Conservation (phyloP, 1,284 basidiomycete genomes). For the Malassezia pachydermatis region DNA sequence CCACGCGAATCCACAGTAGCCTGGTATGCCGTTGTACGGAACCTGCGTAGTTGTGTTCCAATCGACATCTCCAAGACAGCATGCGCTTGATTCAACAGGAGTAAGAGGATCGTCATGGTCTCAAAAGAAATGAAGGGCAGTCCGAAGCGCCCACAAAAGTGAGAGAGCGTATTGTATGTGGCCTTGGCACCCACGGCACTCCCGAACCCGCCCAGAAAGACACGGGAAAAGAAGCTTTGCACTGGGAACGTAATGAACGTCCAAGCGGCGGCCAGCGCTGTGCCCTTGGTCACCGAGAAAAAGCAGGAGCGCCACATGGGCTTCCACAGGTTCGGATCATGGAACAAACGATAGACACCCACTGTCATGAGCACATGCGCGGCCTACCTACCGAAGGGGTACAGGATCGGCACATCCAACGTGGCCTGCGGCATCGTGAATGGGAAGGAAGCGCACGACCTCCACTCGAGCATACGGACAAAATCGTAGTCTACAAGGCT, state of each 20-base stretch:
- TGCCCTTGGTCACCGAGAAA: constrained; percentile 27
- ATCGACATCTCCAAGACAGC: constrained; percentile 42
- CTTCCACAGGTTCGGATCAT: constrained; percentile 34
- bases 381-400: constrained; percentile 23
- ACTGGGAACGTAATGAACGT: constrained; percentile 33
- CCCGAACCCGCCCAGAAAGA: constrained; percentile 31
- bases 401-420: constrained; percentile 36
- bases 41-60: constrained; percentile 25
- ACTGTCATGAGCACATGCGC: constrained; percentile 15
- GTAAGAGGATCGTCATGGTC: constrained; percentile 38
- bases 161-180: constrained; percentile 3
- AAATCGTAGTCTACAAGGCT: too few relatives aligned
- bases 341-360: constrained; percentile 38
- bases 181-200: constrained; percentile 25
- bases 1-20: constrained; percentile 38
- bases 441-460: too few relatives aligned
- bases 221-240: constrained; percentile 32
- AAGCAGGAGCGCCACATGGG: constrained; percentile 42
- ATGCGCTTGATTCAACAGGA: constrained; percentile 38
- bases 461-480: too few relatives aligned
- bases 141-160: neutral
- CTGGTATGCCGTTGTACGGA: constrained; percentile 32
- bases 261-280: constrained; percentile 3
- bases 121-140: constrained; percentile 7
- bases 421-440: constrained; percentile 48